Evolutionary conservation across 768 basidiomycete species (phyloP).

Genomic region (Panus rudis): DNA sequence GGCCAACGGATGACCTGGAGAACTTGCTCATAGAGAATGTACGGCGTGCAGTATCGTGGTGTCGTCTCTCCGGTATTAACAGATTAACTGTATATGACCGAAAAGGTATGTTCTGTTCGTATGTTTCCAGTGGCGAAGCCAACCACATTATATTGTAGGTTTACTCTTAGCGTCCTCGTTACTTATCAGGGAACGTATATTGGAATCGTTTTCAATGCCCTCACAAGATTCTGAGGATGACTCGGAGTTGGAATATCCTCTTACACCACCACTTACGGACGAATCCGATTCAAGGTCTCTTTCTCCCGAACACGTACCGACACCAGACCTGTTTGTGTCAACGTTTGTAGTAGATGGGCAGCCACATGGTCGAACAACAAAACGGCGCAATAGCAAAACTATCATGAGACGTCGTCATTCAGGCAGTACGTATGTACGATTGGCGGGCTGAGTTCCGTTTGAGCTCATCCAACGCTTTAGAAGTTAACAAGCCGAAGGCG

Average conservation of each 20-base stretch:
- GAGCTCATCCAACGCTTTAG: not conserved
- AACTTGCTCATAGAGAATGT: conserved; percentile 46
- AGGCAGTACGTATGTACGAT: conserved; percentile 10
- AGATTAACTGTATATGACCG: conserved; percentile 69
- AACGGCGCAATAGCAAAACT: conserved; percentile 4
- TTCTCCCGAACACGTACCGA: conserved; percentile 35
- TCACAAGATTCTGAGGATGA: too few species aligned
- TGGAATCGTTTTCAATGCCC: too few species aligned
- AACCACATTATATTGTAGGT: conserved; percentile 22
- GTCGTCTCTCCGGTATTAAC: conserved; percentile 50
- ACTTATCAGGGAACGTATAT: conserved; percentile 33
- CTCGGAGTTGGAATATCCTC: conserved; percentile 61
- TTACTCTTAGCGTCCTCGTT: conserved; percentile 19
- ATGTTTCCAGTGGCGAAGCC: conserved; percentile 31
- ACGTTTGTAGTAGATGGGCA: conserved; percentile 15
- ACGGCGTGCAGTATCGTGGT: conserved; percentile 51
- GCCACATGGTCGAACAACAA: conserved; percentile 5
- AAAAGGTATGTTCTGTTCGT: conserved; percentile 40
- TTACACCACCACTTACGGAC: conserved; percentile 75
- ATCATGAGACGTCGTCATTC: conserved; percentile 18
- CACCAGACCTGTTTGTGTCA: conserved; percentile 14
- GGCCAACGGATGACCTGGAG: conserved; percentile 29
- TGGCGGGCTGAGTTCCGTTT: not conserved
- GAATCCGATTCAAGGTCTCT: conserved; percentile 57
- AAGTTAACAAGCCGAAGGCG: not conserved